Conservation (phyloP, 495 filamentous ascomycete species). For the Thermothielavioides terrestris region DNA sequence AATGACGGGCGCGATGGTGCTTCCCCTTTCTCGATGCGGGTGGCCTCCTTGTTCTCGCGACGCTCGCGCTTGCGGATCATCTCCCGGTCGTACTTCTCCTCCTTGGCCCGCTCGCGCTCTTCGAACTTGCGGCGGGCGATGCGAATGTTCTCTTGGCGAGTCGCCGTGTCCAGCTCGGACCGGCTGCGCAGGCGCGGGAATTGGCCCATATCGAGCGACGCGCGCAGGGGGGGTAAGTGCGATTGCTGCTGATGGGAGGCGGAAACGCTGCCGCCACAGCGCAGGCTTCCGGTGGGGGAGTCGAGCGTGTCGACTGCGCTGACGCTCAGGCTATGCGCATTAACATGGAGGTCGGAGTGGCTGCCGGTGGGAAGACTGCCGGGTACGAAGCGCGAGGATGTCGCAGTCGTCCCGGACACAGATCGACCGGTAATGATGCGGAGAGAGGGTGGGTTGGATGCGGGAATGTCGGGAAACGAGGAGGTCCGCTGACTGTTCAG, state of each 20-base stretch:
- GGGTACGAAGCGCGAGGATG: constrained; percentile 33
- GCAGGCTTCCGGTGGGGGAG: constrained; percentile 21
- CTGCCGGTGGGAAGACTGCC: constrained; percentile 27
- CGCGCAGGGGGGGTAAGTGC: constrained; percentile 42
- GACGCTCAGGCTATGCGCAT: constrained; percentile 16
- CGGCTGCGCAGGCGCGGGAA: constrained; percentile 46
- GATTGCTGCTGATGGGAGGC: constrained; percentile 6
- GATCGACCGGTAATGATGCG: constrained; percentile 38
- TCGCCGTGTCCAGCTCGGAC: constrained; percentile 41
- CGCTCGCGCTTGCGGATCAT: constrained; percentile 44
- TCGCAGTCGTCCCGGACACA: constrained; percentile 15
- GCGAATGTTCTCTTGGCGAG: constrained; percentile 38
- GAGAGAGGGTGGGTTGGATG: constrained; percentile 26
- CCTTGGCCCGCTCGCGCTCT: constrained; percentile 45
- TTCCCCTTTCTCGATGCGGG: constrained; percentile 33
- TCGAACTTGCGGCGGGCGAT: constrained; percentile 46
- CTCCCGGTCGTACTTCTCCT: constrained; percentile 48
- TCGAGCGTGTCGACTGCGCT: constrained; percentile 18
- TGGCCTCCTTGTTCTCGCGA: constrained; percentile 38
- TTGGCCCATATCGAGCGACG: constrained; percentile 39
- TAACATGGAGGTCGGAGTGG: constrained; percentile 33
- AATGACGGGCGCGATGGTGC: constrained; percentile 22
- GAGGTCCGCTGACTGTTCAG: constrained; percentile 37
- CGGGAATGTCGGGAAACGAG: constrained; percentile 31
- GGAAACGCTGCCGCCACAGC: constrained; percentile 1